Evolutionary conservation across 139 green algal genomes (phyloP).

Genomic region (Coelastrella sp.): DNA sequence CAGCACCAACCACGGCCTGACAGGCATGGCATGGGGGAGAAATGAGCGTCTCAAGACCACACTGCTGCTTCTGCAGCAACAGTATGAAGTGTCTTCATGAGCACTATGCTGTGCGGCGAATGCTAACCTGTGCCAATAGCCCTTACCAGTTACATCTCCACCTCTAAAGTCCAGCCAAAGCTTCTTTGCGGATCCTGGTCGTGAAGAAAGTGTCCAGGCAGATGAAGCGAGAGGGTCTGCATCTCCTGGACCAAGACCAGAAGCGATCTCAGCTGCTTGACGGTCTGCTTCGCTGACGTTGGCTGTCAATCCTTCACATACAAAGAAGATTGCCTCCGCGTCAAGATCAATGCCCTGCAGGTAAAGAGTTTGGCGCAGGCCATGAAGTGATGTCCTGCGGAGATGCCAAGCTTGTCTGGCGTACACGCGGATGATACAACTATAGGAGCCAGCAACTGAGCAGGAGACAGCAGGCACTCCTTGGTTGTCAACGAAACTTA

Average conservation of each 20-base stretch:
- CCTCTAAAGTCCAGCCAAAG: conserved; percentile 17
- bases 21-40: too few relatives aligned
- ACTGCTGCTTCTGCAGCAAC: too few relatives aligned
- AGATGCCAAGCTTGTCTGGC: neutral
- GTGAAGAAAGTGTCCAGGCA: conserved; percentile 18
- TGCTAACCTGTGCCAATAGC: neutral
- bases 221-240: neutral
- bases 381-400: neutral
- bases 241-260: neutral
- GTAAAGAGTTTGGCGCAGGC: neutral
- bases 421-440: neutral
- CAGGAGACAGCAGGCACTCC: too few relatives aligned
- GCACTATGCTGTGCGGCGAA: neutral
- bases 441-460: neutral
- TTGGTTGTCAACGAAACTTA: too few relatives aligned
- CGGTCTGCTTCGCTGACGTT: neutral
- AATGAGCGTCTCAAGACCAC: too few relatives aligned
- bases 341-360: conserved; percentile 21
- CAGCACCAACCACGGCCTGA: too few relatives aligned
- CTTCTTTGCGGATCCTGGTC: conserved; percentile 17
- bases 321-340: neutral
- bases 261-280: conserved; percentile 21
- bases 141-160: neutral
- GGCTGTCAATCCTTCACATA: conserved; percentile 6
- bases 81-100: too few relatives aligned